Base-by-base conservation (phyloP, 2,329 filamentous ascomycete species). In the Mariannaea sp. region DNA sequence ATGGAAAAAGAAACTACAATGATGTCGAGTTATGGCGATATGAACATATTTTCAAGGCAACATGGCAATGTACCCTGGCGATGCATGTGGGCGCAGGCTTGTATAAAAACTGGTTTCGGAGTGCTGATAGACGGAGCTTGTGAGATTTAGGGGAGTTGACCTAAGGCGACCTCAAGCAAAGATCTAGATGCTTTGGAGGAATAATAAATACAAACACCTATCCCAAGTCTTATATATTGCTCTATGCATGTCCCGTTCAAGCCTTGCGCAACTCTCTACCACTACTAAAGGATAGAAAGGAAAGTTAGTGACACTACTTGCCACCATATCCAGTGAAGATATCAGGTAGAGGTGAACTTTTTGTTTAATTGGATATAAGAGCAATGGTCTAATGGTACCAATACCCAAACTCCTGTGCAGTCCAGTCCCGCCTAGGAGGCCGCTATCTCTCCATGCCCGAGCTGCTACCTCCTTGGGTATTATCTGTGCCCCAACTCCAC, bases 401-500 rank as follows among this genome's bases (percentile, higher is more conserved):
- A 59, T 61, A 59, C 53, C 65, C 62, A 65, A 65, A 70, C 61
- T 71, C 69, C 63, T 57, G 55, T 55, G 60, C 52, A 49, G 55
- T 42, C 63, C 59, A 57, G 47, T 55, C 50, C 27, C 47, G 48
- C 36, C 53, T 53, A 47, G 40, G 55, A 49, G 55, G 57, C 40
- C 56, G 57, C 68, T 71, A 73, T 53, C 69, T 68, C 55, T 77
- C 72, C 47, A 70, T 67, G n/a, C 73, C 72, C 7, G 77, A 74
- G 59, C 71, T 77, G 30, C 46, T 53, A 35, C 62, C 57, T 35
- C 53, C 63, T 17, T 50, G 39, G 7, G 52, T 22, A 6, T 49
- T 38, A 14, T 56, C 53, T 17, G 57, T 59, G 13, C 68, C 73
- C 77, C 78, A 79, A 20, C 68, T 73, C 77, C 78, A 82, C 3